phyloP scores from a whole-genome alignment of 2,329 filamentous ascomycete species.

The Calonectria multiphialidica region DNA sequence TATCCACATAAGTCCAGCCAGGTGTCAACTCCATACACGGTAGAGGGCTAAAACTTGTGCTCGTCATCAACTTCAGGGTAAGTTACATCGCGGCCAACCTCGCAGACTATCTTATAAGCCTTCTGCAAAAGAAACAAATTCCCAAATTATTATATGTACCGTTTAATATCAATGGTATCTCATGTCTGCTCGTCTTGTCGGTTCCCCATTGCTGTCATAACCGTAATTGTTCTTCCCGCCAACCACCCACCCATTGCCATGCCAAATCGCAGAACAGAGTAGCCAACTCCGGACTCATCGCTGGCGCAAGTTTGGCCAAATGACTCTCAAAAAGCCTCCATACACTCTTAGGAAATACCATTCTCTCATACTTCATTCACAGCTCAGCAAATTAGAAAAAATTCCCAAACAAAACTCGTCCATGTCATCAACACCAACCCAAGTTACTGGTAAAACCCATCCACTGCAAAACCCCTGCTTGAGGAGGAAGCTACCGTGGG shows the following conservation, averaged over 20 bases:
- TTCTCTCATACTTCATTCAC: constrained; percentile 19
- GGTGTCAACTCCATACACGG: too few species aligned
- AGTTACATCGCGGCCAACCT: neutral
- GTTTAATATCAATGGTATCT: constrained; percentile 39
- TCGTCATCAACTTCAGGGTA: neutral
- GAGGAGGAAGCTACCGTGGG: constrained; percentile 46
- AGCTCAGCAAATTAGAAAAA: neutral
- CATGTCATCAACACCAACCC: neutral
- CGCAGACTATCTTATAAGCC: neutral
- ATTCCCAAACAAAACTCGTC: neutral
- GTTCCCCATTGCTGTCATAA: constrained; percentile 38
- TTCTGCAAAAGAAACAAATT: neutral
- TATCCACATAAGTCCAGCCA: too few species aligned
- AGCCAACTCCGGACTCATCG: constrained; percentile 42
- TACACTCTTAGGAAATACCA: constrained; percentile 24
- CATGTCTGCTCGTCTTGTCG: constrained; percentile 33
- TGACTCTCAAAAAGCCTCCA: constrained; percentile 31
- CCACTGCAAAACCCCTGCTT: constrained; percentile 45
- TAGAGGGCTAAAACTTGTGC: neutral
- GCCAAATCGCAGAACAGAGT: constrained; percentile 36
- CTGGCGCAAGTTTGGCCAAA: constrained; percentile 34
- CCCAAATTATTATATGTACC: constrained; percentile 25
- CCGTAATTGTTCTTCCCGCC: constrained; percentile 33
- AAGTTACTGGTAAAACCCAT: constrained; percentile 46
- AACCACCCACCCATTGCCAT: constrained; percentile 36